These are phyloP conservation scores for Eustoma russellianum DNA, from an alignment of 257 asterid genomes.

Conservation along the genomic window DNA sequence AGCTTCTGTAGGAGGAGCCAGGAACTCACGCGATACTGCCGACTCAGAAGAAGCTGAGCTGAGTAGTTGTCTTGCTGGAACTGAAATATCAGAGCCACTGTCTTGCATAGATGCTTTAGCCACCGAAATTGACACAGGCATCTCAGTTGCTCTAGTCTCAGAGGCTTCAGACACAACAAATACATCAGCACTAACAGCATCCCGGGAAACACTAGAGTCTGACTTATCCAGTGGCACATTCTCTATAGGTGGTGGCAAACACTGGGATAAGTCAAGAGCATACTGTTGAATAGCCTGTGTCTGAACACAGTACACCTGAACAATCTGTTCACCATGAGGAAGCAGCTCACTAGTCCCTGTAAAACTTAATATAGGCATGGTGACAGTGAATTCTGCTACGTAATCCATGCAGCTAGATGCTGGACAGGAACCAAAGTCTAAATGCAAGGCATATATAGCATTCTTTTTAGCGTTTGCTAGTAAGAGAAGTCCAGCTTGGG, in stretches of 20 bases:
- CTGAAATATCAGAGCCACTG: slow-evolving; percentile 36
- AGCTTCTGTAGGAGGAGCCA: slow-evolving; percentile 38
- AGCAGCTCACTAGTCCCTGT: slow-evolving; percentile 78
- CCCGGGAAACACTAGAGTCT: slow-evolving; percentile 43
- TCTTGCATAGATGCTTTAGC: slow-evolving; percentile 44
- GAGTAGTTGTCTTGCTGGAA: slow-evolving; percentile 31
- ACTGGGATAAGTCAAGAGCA: slow-evolving; percentile 85
- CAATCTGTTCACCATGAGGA: slow-evolving; percentile 82
- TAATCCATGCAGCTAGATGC: slow-evolving; percentile 78
- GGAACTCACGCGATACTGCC: slow-evolving; percentile 32
- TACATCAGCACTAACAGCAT: slow-evolving; percentile 44
- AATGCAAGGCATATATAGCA: slow-evolving; percentile 93
- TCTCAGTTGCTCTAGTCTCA: slow-evolving; percentile 37
- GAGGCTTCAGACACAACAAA: slow-evolving; percentile 32
- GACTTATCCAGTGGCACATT: slow-evolving; percentile 48
- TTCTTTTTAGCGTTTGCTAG: slow-evolving; percentile 93
- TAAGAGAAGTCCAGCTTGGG: slow-evolving; percentile 69
- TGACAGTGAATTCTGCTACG: slow-evolving; percentile 84
- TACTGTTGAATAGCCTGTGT: slow-evolving; percentile 98
- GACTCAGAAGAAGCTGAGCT: slow-evolving; percentile 36
- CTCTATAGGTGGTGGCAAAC: slow-evolving; percentile 76
- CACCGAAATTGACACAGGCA: slow-evolving; percentile 41
- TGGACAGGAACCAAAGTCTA: slow-evolving; percentile 84
- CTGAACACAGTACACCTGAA: slow-evolving; percentile 95
- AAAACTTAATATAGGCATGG: slow-evolving; percentile 96